Conservation (phyloP, 164 flowering plant species). For the Vitis cinerea region DNA sequence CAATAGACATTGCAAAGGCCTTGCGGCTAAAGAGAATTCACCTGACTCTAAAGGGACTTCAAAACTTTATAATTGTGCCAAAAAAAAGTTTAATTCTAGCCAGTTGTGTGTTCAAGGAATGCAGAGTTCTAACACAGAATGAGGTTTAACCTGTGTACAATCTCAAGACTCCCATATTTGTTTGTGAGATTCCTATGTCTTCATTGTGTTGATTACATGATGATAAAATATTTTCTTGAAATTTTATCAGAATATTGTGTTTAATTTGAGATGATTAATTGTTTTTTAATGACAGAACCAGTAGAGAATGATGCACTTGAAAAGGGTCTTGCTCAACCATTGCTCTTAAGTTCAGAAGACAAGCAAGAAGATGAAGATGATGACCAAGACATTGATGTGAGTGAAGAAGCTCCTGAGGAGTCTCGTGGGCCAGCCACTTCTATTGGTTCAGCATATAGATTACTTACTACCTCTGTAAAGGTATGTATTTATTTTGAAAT, state of each 20-base stretch:
- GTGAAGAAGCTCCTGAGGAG: conserved; percentile 60
- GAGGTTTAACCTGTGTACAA: no score
- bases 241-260: neutral
- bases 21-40: no score
- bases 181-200: no score
- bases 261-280: conserved; percentile 22
- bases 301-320: conserved; percentile 43
- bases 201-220: no score
- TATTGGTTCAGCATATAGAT: conserved; percentile 51
- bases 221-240: neutral
- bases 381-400: conserved; percentile 51
- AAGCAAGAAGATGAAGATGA: conserved; percentile 45
- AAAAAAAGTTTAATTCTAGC: no score
- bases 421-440: conserved; percentile 55
- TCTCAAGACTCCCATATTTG: no score
- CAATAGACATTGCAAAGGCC: no score
- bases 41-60: no score
- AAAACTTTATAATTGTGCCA: no score
- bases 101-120: no score
- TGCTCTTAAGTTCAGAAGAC: conserved; percentile 40
- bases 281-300: conserved; percentile 18
- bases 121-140: no score
- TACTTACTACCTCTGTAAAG: conserved; percentile 76
- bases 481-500: conserved; percentile 20
- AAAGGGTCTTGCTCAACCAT: conserved; percentile 55